phyloP scores from a whole-genome alignment of 148 eudicot genomes.

The Spergularia marina region DNA sequence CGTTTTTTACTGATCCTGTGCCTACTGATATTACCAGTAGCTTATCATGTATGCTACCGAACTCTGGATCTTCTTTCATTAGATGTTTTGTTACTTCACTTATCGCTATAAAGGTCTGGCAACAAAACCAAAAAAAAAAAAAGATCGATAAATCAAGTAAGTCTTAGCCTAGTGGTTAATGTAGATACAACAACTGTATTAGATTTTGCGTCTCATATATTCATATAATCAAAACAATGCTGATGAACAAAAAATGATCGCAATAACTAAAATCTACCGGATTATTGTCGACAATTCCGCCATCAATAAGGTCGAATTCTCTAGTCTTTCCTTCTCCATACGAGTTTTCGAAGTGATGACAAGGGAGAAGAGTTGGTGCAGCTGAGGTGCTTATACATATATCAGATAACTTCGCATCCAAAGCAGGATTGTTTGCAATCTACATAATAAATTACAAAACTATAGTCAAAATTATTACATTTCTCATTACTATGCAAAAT shows the following conservation, averaged over 20 bases:
- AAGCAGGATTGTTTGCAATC: slow-evolving; percentile 21
- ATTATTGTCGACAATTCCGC: slow-evolving; percentile 34
- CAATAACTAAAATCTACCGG: slow-evolving; percentile 20
- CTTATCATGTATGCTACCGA: slow-evolving; percentile 19
- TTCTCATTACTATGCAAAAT: too few relatives aligned
- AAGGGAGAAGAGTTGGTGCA: slow-evolving; percentile 37
- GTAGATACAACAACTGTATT: too few relatives aligned
- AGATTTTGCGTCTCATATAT: too few relatives aligned
- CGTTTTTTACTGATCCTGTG: slow-evolving; percentile 39
- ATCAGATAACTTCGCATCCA: slow-evolving; percentile 37
- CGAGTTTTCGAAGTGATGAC: slow-evolving; percentile 31
- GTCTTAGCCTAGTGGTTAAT: too few relatives aligned
- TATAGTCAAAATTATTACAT: too few relatives aligned
- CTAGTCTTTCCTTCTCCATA: slow-evolving; percentile 18
- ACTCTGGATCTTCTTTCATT: slow-evolving; percentile 28
- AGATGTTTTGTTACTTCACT: slow-evolving; percentile 45
- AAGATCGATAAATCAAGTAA: too few relatives aligned
- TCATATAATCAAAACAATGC: background rate
- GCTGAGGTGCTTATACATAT: slow-evolving; percentile 47
- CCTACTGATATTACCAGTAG: slow-evolving; percentile 51
- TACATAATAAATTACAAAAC: slow-evolving; percentile 1
- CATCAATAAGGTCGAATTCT: slow-evolving; percentile 49
- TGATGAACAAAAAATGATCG: background rate
- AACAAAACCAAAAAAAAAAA: background rate
- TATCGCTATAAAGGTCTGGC: slow-evolving; percentile 36